Evolutionary conservation across 2,329 filamentous ascomycete genomes (phyloP), one percentile per base, ranked within the genome.

Genomic region (Pseudovirgaria hyperparasitica): DNA sequence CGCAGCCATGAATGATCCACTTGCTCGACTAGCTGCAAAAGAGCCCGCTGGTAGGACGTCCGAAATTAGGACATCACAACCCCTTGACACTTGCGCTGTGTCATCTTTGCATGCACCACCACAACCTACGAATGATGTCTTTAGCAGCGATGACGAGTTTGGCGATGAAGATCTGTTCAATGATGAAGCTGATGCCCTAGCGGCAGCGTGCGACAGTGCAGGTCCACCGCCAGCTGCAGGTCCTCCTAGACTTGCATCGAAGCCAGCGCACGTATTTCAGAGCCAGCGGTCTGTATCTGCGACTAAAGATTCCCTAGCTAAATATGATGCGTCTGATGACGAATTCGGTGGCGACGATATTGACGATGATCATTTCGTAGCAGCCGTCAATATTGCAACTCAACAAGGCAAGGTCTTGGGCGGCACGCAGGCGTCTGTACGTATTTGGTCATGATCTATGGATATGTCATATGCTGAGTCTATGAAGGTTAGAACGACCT

Each of bases 391-490:
- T 39, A 72, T 71, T 44, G 78, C 79, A 24, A 82, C 78, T 25
- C 76, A 90, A 57, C 72, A 75, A 44, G 46, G 58, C 48, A 52
- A 45, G 46, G 55, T 58, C 42, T 52, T 49, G 45, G 40, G 31
- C n/a, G 43, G 34, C 29, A 46, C 36, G 43, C 34, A 37, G 25
- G 22, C 58, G 39, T 54, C 53, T 63, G 71, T 76, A 73, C 53
- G 70, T 74, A 62, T 52, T 39, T 42, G 41, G 35, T 29, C 30
- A 20, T 33, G 25, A 92, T 92, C 45, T 84, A 92, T 55, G 77
- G 87, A 39, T 93, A 92, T 57, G 63, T 86, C 36, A 70, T 94
- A 42, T 78, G 76, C 38, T 73, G 77, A 46, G 71, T 86, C 39
- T 59, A 79, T 33, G 70, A 81, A 34, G 70, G 70, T 40, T 65